Evolutionary conservation across 352 stramenopile species (phyloP), one percentile per base, ranked within the genome.

Genomic region (Thraustochytrium sp.): DNA sequence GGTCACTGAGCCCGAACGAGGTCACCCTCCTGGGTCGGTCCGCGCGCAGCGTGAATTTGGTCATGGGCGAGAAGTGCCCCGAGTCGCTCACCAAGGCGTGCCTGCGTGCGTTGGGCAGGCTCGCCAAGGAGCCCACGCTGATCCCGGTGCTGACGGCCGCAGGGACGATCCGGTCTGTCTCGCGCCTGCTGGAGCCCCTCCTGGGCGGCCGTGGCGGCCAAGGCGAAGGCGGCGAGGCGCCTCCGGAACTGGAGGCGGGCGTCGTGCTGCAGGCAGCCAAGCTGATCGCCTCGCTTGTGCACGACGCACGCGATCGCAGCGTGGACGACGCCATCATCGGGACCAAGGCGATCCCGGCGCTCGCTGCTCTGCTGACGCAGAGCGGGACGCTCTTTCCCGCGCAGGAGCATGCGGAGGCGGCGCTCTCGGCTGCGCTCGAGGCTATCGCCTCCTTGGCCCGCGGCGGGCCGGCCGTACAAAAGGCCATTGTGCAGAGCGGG

Each of bases 261-360:
- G 53, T 65, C 3, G 31, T 64, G 23, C 68, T 80, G 26, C 68
- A 80, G 8, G 68, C 68, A 16, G 68, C 68, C 34, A 48, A 42
- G 2, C 53, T 80, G 8, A n/a, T 80, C 9, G 68, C 68, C 0
- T 72, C 42, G 8, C 31, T 80, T 5, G 68, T 80, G 5, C 31
- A 80, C 23, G 68, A 80, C 4, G 31, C 68, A 9, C 8, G 31
- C 4, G 68, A 75, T 4, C 68, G 68, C 23, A 18, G 31, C n/a
- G 53, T 80, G 1, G 68, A 80, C 31, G 68, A 80, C 31, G 68
- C 68, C 42, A 64, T 80, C 48, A 72, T 80, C 38, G 68, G 68
- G 5, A 80, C 68, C 48, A 80, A 80, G 68, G 68, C 68, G 21
- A 80, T 80, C 76, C 68, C 68, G 4, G 68, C 68, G 18, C 51